Evolutionary conservation across 768 basidiomycete species (phyloP), one percentile per base, ranked within the genome.

Genomic region (Boletus rex-veris): DNA sequence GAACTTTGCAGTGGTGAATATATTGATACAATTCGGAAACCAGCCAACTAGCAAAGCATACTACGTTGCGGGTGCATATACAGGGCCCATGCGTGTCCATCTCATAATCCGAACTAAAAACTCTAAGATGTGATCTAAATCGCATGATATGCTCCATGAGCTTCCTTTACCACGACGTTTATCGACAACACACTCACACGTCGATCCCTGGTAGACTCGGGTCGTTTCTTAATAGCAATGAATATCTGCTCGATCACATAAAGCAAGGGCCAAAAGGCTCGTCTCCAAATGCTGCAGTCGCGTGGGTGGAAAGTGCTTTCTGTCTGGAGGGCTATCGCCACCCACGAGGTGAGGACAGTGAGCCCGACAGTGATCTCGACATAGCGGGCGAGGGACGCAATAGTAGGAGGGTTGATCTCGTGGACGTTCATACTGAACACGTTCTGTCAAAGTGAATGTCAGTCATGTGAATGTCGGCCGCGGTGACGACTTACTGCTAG

Each of bases 341-440:
- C 52, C 83, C 83, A 86, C 19, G 80, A 66, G 7, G 84, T 83
- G 4, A 74, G 39, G 16, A 78, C 10, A 1, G 84, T 85, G 28
- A 86, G 69, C 0, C 74, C 71, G 3, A 82, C 45, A 2, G 82
- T 74, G 2, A 73, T 61, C 6, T 63, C 74, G 12, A 77, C 15
- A 48, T 77, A 83, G 38, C 68, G 70, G 2, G 41, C 18, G 8
- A 82, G 62, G 3, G 66, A 68, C 33, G 57, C 72, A 3, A 33
- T 19, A 6, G 67, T 61, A 9, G 21, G 1, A n/a, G 59, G 24
- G 58, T 61, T 26, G 61, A 74, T 63, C 73, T 76, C 33, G 26
- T 1, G 24, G 26, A 67, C 64, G 46, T 68, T 69, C 70, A 70
- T 64, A 21, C 65, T 62, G 51, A 68, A 68, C 21, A 70, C 60